Evolutionary conservation across 768 basidiomycete genomes (phyloP), one percentile per base, ranked within the genome.

Genomic region (Tremella yokohamensis): DNA sequence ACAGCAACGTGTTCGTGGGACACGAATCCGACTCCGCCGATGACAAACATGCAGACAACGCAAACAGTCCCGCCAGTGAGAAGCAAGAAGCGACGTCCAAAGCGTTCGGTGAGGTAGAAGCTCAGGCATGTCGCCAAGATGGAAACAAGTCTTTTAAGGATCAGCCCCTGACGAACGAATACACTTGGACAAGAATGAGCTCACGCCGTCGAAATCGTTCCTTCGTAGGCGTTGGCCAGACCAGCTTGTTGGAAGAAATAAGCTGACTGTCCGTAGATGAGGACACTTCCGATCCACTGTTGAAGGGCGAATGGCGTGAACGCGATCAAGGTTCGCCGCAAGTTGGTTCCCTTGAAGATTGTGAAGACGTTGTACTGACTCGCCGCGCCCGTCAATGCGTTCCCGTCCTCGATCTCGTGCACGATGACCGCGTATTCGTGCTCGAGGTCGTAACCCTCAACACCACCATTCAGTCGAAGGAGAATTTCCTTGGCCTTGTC

Each of bases 171-270:
- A 56, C 39, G 29, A 39, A 18, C 4, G 53, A 38, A 39, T 45
- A 19, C 38, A 24, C 12, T 19, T 51, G 16, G 49, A 47, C 38
- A n/a, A n/a, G n/a, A n/a, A n/a, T n/a, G n/a, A n/a, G n/a, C n/a
- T n/a, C n/a, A n/a, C n/a, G n/a, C n/a, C n/a, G n/a, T n/a, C n/a
- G n/a, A n/a, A n/a, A n/a, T n/a, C n/a, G n/a, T n/a, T n/a, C n/a
- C n/a, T n/a, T n/a, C n/a, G n/a, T n/a, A n/a, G n/a, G n/a, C 47
- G 53, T 37, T 51, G 49, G 19, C 53, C 40, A 60, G 49, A 12
- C 62, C 62, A 6, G 65, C 65, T 13, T 50, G 40, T 22, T 54
- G 51, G 57, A 66, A 66, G 54, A 66, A 66, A 52, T 55, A 57
- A 16, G 58, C 22, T 15, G 50, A 57, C 40, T 63, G 60, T 19